A percentile compares a stretch with the other conserved stretches of the same genome.
phyloP scores from a whole-genome alignment of 306 rosid genomes.

The Rubus parviflorus region DNA sequence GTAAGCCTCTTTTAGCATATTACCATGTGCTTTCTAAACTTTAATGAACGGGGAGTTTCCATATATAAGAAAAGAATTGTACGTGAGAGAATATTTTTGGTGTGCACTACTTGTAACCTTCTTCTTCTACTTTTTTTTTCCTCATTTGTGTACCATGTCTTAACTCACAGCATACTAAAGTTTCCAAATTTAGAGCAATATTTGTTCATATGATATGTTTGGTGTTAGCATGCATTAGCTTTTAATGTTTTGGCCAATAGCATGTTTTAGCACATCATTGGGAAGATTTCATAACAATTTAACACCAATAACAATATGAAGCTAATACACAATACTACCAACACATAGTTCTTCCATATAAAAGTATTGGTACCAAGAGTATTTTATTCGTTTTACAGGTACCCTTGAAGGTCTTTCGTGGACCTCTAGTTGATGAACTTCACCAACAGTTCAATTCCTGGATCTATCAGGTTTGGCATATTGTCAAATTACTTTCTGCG shows the following conservation, averaged over 20 bases:
- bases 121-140: neutral
- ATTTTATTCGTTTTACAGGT: slow-evolving; percentile 40
- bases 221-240: neutral
- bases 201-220: neutral
- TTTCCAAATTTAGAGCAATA: slow-evolving; percentile 7
- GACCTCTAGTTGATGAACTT: slow-evolving; percentile 70
- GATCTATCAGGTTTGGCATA: slow-evolving; percentile 72
- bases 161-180: neutral
- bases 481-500: neutral
- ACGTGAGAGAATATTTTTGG: neutral
- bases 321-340: neutral
- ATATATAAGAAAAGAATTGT: neutral
- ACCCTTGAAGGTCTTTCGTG: slow-evolving; percentile 57
- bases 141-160: neutral
- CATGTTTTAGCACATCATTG: neutral
- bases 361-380: neutral
- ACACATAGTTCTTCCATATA: neutral
- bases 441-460: slow-evolving; percentile 72
- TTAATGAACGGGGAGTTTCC: neutral
- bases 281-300: neutral
- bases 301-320: neutral
- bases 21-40: neutral
- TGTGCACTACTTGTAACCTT: neutral
- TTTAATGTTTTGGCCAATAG: neutral
- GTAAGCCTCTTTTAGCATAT: slow-evolving; percentile 43